Evolutionary conservation across 2,329 filamentous ascomycete species (phyloP), one percentile per base, ranked within the genome.

Genomic region (Aspergillus melleus): DNA sequence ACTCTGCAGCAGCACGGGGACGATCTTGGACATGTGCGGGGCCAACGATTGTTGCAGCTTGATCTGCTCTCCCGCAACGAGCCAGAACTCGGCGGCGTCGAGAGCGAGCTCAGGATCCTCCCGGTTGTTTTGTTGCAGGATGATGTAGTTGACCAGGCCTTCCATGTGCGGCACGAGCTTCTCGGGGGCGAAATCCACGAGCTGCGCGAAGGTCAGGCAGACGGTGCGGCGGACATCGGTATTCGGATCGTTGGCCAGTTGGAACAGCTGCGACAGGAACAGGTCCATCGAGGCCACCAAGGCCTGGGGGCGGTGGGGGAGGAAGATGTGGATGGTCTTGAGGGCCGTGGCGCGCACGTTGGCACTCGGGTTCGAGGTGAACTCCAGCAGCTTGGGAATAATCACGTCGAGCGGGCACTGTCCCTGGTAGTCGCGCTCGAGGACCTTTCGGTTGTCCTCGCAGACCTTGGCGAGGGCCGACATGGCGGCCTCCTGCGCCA

Each of bases 61-160:
- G 47, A 90, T 86, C 72, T 96, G 91, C 74, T 97, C 95, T 61
- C 92, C 93, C 20, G 96, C 88, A 44, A 92, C 92, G 49, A 99
- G 86, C 92, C 96, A 99, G 73, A 99, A 99, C 75, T 99, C 95
- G 5, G 95, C 92, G 9, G 95, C 95, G 74, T 99, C 95, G 65
- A 96, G 88, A 42, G 94, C 92, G 60, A 99, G 82, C 47, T 98
- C 92, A 57, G 93, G 89, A 65, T 98, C 93, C 26, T 93, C 88
- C 24, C 79, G 78, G 64, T 88, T 89, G 74, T 89, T 87, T 75
- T 99, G 95, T 74, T 99, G 95, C 30, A 87, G 83, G 60, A 98
- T 86, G 74, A 97, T 95, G 73, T 97, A 99, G 72, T 96, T 91
- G 30, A 99, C 92, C 58, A 99, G 83, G 6, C 91, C 93, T 55